These are phyloP conservation scores for Macrophomina phaseolina DNA, from an alignment of 2,329 filamentous ascomycete genomes.

Conservation along the genomic window DNA sequence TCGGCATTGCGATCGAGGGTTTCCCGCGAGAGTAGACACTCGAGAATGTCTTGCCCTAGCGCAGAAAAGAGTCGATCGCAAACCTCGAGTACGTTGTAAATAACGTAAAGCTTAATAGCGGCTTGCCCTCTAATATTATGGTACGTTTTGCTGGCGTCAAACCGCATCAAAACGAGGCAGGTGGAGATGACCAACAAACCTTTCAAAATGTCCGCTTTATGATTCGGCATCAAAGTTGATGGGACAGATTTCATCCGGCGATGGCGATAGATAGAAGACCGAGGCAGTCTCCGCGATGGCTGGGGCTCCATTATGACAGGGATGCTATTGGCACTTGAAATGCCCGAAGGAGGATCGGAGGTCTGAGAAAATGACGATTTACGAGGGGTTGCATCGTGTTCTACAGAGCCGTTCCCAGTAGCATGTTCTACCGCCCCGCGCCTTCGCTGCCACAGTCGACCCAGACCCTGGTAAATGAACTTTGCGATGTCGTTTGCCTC, in stretches of 20 bases:
- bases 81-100: slow-evolving; percentile 96
- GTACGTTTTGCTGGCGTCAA: slow-evolving; percentile 97
- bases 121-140: slow-evolving; percentile 96
- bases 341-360: slow-evolving; percentile 29
- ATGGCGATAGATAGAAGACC: slow-evolving; percentile 57
- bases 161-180: slow-evolving; percentile 81
- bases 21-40: slow-evolving; percentile 93
- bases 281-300: slow-evolving; percentile 39
- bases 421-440: slow-evolving; percentile 52
- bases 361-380: slow-evolving; percentile 33
- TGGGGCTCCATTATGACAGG: slow-evolving; percentile 35
- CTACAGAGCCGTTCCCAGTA: background rate
- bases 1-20: slow-evolving; percentile 86
- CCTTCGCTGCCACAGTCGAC: slow-evolving; percentile 73
- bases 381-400: slow-evolving; percentile 33
- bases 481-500: slow-evolving; percentile 74
- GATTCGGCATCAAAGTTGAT: slow-evolving; percentile 81
- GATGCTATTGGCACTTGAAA: slow-evolving; percentile 25
- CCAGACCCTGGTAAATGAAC: slow-evolving; percentile 81
- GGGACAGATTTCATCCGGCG: slow-evolving; percentile 82
- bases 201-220: slow-evolving; percentile 95
- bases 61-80: slow-evolving; percentile 89
- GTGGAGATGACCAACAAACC: slow-evolving; percentile 87
- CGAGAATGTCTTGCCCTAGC: slow-evolving; percentile 92
- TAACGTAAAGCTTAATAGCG: slow-evolving; percentile 97